Conservation (phyloP, 805 yeast species). For the Candida nemodendra region DNA sequence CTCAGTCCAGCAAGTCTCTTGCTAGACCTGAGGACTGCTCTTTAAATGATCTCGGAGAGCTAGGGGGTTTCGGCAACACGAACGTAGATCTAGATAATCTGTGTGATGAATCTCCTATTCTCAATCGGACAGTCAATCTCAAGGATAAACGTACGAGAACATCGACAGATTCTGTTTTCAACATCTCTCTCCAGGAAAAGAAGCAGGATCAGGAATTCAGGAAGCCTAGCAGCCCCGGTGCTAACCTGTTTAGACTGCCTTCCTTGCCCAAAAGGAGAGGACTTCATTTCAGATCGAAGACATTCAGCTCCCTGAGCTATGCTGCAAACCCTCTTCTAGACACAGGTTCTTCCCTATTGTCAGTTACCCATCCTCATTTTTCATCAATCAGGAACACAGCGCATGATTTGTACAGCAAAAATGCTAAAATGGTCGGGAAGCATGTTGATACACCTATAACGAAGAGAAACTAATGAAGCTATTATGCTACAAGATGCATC, state of each 20-base stretch:
- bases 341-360: neutral
- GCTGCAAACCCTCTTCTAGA: neutral
- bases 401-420: constrained; percentile 13
- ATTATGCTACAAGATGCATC: neutral
- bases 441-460: constrained; percentile 34
- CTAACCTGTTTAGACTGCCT: constrained; percentile 20
- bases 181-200: neutral
- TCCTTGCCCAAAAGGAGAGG: constrained; percentile 17
- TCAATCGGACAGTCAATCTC: constrained; percentile 13
- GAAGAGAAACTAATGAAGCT: constrained; percentile 16
- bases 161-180: neutral
- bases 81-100: constrained; percentile 25
- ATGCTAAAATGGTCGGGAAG: constrained; percentile 21
- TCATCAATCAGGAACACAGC: too few relatives aligned
- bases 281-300: constrained; percentile 27
- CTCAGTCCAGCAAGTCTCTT: neutral
- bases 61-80: constrained; percentile 27
- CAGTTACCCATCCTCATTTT: constrained; percentile 13
- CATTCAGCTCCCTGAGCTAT: constrained; percentile 22
- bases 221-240: neutral
- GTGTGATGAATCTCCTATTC: constrained; percentile 24
- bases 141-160: constrained; percentile 3
- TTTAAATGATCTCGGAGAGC: constrained; percentile 16
- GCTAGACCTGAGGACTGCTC: constrained; percentile 7
- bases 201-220: neutral